These are phyloP conservation scores for Fusarium sp. DNA, from an alignment of 2,329 filamentous ascomycete species.

Conservation along the genomic window DNA sequence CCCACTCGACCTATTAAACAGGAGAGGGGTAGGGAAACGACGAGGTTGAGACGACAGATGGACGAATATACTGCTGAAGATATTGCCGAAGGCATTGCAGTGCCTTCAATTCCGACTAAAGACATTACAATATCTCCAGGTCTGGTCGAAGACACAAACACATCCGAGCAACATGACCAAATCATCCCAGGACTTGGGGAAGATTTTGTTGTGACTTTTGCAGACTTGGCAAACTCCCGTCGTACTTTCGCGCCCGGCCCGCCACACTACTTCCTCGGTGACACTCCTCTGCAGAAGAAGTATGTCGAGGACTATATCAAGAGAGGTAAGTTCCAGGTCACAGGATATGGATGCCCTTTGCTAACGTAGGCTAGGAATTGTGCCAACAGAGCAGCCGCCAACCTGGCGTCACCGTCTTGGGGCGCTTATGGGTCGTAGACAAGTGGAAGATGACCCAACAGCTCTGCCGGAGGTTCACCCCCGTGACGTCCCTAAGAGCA, in stretches of 20 bases:
- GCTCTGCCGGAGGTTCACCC: slow-evolving; percentile 36
- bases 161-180: neutral
- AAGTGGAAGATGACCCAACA: slow-evolving; percentile 16
- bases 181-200: slow-evolving; percentile 11
- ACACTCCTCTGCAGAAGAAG: slow-evolving; percentile 47
- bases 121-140: neutral
- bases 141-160: neutral
- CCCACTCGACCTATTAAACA: neutral
- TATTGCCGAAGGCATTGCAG: neutral
- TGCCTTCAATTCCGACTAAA: neutral
- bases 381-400: slow-evolving; percentile 6
- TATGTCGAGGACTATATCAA: slow-evolving; percentile 39
- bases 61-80: neutral
- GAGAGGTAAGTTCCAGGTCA: slow-evolving; percentile 28
- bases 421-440: slow-evolving; percentile 8
- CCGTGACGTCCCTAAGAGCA: slow-evolving; percentile 35
- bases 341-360: neutral
- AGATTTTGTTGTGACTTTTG: slow-evolving; percentile 26
- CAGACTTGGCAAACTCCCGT: slow-evolving; percentile 28
- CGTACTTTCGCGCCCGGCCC: slow-evolving; percentile 41
- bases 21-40: neutral
- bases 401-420: slow-evolving; percentile 26
- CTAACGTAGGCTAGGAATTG: slow-evolving; percentile 28
- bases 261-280: slow-evolving; percentile 46
- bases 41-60: neutral